A percentile compares a stretch with the other conserved stretches of the same genome.
phyloP scores from a whole-genome alignment of 1,284 basidiomycete genomes.

The Cutaneotrichosporon sp. region DNA sequence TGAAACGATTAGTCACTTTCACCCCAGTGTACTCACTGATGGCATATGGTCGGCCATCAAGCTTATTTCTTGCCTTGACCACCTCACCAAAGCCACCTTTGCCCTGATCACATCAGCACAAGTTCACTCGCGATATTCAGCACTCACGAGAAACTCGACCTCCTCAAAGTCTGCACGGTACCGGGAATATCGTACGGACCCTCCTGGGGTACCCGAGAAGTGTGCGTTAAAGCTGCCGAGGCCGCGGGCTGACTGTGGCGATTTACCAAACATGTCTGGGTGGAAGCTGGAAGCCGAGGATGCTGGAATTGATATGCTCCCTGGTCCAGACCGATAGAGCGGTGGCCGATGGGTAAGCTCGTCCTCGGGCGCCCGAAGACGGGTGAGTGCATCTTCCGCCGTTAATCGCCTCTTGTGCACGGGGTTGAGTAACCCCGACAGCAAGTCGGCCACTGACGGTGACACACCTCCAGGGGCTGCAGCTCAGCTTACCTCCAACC shows the following conservation, averaged over 20 bases:
- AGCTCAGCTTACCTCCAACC: neutral
- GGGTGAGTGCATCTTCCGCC: slow-evolving; percentile 38
- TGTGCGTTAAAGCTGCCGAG: slow-evolving; percentile 14
- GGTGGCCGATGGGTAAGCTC: slow-evolving; percentile 22
- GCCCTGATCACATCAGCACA: slow-evolving; percentile 54
- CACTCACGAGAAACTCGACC: slow-evolving; percentile 45
- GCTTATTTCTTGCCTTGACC: slow-evolving; percentile 83
- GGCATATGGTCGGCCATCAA: slow-evolving; percentile 49
- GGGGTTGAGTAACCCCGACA: slow-evolving; percentile 37
- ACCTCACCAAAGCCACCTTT: slow-evolving; percentile 91
- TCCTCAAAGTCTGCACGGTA: slow-evolving; percentile 48
- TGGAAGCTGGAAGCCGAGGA: slow-evolving; percentile 10
- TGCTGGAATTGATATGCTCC: neutral
- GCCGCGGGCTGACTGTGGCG: slow-evolving; percentile 10
- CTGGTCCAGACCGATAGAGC: neutral
- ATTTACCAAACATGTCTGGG: slow-evolving; percentile 25
- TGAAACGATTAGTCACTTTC: slow-evolving; percentile 53
- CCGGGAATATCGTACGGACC: slow-evolving; percentile 30
- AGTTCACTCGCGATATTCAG: neutral
- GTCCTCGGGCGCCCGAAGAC: slow-evolving; percentile 25
- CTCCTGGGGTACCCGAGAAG: slow-evolving; percentile 21
- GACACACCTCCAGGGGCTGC: slow-evolving; percentile 26
- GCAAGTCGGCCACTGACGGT: slow-evolving; percentile 27
- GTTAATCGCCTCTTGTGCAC: slow-evolving; percentile 39
- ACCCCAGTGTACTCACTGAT: slow-evolving; percentile 39